Base-by-base conservation (phyloP, 768 basidiomycete genomes). In the Epithele typhae region DNA sequence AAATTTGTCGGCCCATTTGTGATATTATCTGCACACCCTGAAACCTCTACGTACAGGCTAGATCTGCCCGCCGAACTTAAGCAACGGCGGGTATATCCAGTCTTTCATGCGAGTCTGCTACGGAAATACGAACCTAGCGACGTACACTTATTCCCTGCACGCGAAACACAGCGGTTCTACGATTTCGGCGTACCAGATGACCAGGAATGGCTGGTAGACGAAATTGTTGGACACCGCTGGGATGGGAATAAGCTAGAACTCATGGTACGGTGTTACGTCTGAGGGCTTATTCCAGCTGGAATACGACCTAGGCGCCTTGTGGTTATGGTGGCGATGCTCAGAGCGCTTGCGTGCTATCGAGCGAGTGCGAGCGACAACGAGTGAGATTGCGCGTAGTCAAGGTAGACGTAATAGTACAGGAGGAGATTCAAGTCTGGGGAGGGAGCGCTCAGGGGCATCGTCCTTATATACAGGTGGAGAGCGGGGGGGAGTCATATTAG, bases 1-100 rank as follows among this genome's bases (percentile, higher is more conserved):
- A 66, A 65, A 27, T 73, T 52, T 44, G 56, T 74, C 11, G 69
- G 74, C 5, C 74, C 71, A 0, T 74, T 62, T 43, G 34, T 51
- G 8, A 59, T 73, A 1, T 1, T 58, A 0, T 27, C 53, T 14
- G 53, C 49, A 1, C 17, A 49, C 17, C 54, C 57, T 0, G 52
- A 45, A 3, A 62, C 40, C 0, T 67, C 59, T 0, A 64, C 43
- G 0, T 72, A 68, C 48, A 53, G 14, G 6, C 48, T 74, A 0
- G 52, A 66, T 4, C 37, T 72, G 0, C 66, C 70, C 0, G 35
- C 23, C 0, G 63, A 62, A 2, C 47, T 69, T 14, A 30, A 30
- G 14, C 14, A 7, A 14, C 7, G 27, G 27, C 7, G 14, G 8
- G 63, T 73, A 9, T 62, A 68, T 30, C 58, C 58, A 0, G 64